Evolutionary conservation across 2,329 filamentous ascomycete genomes (phyloP).

Genomic region (Fusarium humuli): DNA sequence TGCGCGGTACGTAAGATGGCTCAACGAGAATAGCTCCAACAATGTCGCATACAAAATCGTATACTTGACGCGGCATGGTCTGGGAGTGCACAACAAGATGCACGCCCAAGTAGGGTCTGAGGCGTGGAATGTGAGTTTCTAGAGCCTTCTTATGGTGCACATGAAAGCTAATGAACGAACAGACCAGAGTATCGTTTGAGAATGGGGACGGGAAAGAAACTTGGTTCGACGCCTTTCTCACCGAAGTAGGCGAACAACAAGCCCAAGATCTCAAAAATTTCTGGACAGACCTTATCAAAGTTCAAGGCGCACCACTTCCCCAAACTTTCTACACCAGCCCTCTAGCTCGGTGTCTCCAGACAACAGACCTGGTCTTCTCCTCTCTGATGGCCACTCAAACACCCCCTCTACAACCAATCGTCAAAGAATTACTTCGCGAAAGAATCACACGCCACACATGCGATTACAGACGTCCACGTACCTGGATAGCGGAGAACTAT

Average conservation of each 20-base stretch:
- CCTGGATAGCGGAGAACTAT: constrained; percentile 62
- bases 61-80: constrained; percentile 67
- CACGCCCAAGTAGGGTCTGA: constrained; percentile 67
- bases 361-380: constrained; percentile 63
- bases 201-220: constrained; percentile 53
- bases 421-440: constrained; percentile 71
- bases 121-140: constrained; percentile 62
- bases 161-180: constrained; percentile 1
- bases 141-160: fast-evolving
- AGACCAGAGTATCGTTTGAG: constrained; percentile 54
- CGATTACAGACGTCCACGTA: constrained; percentile 63
- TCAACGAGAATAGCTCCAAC: constrained; percentile 57
- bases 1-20: constrained; percentile 56
- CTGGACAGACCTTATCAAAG: constrained; percentile 59
- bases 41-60: constrained; percentile 66
- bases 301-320: constrained; percentile 64
- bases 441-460: constrained; percentile 71
- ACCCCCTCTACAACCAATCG: constrained; percentile 59
- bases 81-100: constrained; percentile 62
- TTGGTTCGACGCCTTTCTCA: constrained; percentile 63
- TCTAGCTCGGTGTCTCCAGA: constrained; percentile 68
- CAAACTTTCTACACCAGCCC: constrained; percentile 68
- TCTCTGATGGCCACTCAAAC: constrained; percentile 53
- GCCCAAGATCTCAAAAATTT: constrained; percentile 63
- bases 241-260: constrained; percentile 63